Evolutionary conservation across 2,329 filamentous ascomycete genomes (phyloP), one percentile per base, ranked within the genome.

Genomic region (Colletotrichum higginsianum): DNA sequence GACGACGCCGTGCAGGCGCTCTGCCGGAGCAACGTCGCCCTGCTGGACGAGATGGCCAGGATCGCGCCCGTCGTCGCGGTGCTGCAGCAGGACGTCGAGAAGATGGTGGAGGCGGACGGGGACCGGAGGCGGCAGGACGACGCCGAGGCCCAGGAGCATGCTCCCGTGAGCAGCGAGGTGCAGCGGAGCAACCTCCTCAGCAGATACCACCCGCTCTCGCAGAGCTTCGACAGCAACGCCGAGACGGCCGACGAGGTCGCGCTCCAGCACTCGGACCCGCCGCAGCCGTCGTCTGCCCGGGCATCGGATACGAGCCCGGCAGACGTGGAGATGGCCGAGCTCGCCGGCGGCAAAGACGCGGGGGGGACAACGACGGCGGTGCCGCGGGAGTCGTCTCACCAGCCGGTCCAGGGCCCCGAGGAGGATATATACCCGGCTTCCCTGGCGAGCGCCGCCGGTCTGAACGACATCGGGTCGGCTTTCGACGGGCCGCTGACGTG

Each of bases 11-110:
- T 70, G 15, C 61, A 55, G 38, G 30, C 46, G 7, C 49, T 70
- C 0, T 66, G 67, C 55, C 38, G 42, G 2, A 70, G 67, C 16
- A 70, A 70, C 40, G 49, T 61, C 26, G 47, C 61, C 6, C 2
- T 70, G 3, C 61, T 70, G 15, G 61, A 70, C 47, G 67, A 66
- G n/a, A 55, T 70, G 67, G 55, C 67, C n/a, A 66, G 35, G 61
- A 55, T 70, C 47, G 61, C 47, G 0, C 67, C 67, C 46, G 44
- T 70, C 38, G 60, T 55, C 1, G 67, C 67, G 13, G 67, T 70
- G 9, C 55, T 66, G 12, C 67, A 70, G n/a, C 61, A 55, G 55
- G 67, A 70, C 55, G 55, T 70, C 26, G 55, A 66, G 15, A 61
- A 35, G 9, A 70, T 70, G 67, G 50, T 61, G 8, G 55, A 66